These are phyloP conservation scores for Eruca vesicaria DNA, from an alignment of 441 rosid species.

Conservation along the genomic window DNA sequence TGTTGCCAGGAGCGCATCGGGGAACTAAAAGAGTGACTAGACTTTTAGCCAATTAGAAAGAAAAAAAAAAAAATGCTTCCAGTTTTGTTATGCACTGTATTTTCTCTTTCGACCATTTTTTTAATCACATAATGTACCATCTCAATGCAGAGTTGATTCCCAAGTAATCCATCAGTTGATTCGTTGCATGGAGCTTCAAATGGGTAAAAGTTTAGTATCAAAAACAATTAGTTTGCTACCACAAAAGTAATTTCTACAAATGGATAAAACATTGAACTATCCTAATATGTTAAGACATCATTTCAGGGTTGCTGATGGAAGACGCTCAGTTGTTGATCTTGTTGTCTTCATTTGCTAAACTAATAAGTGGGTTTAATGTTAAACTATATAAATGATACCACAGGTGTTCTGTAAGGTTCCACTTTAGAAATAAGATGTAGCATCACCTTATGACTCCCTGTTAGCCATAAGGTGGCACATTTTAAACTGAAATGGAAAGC, in stretches of 20 bases:
- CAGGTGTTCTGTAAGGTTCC: too few relatives aligned
- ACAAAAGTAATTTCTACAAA: not conserved
- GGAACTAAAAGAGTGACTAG: constrained; percentile 75
- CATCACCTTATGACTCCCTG: too few relatives aligned
- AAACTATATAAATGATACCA: too few relatives aligned
- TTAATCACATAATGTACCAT: constrained; percentile 3
- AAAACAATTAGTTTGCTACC: not conserved
- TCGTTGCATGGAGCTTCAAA: constrained; percentile 54
- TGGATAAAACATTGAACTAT: not conserved
- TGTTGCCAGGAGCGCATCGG: constrained; percentile 85
- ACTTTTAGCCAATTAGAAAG: not conserved
- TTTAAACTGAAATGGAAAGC: too few relatives aligned
- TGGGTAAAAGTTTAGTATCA: constrained; percentile 46
- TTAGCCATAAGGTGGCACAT: too few relatives aligned
- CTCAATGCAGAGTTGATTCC: constrained; percentile 59
- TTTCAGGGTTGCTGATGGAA: constrained; percentile 38
- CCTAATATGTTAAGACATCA: not conserved
- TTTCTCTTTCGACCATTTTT: not conserved
- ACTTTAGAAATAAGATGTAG: too few relatives aligned
- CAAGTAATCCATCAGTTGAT: constrained; percentile 66
- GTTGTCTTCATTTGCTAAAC: constrained; percentile 24
- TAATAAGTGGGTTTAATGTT: too few relatives aligned
- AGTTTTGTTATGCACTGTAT: not conserved
- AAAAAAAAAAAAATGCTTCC: not conserved
- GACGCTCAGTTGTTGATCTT: not conserved